Conservation (phyloP, 768 basidiomycete genomes). For the Tremella yokohamensis region DNA sequence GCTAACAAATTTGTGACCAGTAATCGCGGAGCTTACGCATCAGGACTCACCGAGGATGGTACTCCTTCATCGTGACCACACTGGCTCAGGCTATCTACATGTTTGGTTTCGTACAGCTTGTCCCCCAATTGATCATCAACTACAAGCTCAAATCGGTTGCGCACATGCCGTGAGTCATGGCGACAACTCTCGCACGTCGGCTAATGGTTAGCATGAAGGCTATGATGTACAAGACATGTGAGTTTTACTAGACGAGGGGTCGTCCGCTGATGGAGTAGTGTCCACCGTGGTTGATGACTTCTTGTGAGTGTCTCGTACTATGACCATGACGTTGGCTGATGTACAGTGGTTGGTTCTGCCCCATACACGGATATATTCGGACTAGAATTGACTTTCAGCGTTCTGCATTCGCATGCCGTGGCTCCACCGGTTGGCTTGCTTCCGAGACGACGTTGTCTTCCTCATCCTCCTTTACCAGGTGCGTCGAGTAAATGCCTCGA, state of each 20-base stretch:
- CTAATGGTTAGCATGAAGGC: slow-evolving; percentile 67
- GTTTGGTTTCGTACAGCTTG: slow-evolving; percentile 89
- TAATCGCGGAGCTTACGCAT: slow-evolving; percentile 51
- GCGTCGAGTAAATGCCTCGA: slow-evolving; percentile 37
- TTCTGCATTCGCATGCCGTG: slow-evolving; percentile 97
- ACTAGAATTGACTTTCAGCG: slow-evolving; percentile 12
- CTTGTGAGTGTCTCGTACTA: slow-evolving; percentile 21
- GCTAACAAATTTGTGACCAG: not conserved
- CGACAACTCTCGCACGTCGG: not conserved
- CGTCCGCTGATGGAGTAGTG: slow-evolving; percentile 20
- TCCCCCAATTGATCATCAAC: slow-evolving; percentile 70
- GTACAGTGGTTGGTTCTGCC: not conserved
- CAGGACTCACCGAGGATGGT: slow-evolving; percentile 88
- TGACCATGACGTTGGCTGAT: not conserved
- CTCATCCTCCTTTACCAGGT: slow-evolving; percentile 89
- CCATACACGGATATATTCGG: not conserved
- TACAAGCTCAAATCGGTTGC: slow-evolving; percentile 94
- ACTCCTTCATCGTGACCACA: slow-evolving; percentile 89
- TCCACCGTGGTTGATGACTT: slow-evolving; percentile 74
- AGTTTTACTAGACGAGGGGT: slow-evolving; percentile 33
- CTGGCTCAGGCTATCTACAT: slow-evolving; percentile 65
- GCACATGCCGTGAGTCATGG: slow-evolving; percentile 68
- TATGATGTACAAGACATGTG: slow-evolving; percentile 88
- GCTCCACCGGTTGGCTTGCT: slow-evolving; percentile 64
- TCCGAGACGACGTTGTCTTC: slow-evolving; percentile 65